Conservation (phyloP, 768 basidiomycete species). For the Steccherinum ochraceum region DNA sequence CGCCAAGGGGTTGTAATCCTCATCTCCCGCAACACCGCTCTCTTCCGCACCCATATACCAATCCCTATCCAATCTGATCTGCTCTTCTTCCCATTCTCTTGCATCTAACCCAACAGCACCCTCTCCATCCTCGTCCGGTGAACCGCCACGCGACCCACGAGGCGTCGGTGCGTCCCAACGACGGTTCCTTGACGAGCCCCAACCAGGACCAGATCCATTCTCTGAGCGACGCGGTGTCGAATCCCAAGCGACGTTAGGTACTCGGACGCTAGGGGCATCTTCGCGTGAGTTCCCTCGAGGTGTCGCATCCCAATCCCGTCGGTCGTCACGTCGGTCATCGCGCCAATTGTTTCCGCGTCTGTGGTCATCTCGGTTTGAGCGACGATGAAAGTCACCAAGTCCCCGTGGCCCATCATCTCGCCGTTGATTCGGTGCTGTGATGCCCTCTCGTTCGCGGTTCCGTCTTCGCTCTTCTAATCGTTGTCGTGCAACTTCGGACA, state of each 20-base stretch:
- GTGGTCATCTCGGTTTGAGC: constrained; percentile 77
- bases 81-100: constrained; percentile 97
- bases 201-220: constrained; percentile 43
- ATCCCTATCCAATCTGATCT: constrained; percentile 84
- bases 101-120: constrained; percentile 60
- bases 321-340: constrained; percentile 24
- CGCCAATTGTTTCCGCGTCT: constrained; percentile 24
- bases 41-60: constrained; percentile 96
- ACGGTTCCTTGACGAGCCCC: constrained; percentile 49
- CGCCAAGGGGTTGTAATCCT: constrained; percentile 87
- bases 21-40: constrained; percentile 78
- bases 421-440: constrained; percentile 51
- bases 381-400: constrained; percentile 89
- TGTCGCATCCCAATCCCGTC: constrained; percentile 50
- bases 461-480: constrained; percentile 73
- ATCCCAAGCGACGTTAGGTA: constrained; percentile 92
- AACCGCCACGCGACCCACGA: constrained; percentile 54
- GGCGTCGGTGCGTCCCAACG: constrained; percentile 86
- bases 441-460: constrained; percentile 74
- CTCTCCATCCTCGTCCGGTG: constrained; percentile 59
- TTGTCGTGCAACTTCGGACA: constrained; percentile 68
- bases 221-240: constrained; percentile 70
- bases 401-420: constrained; percentile 61
- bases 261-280: constrained; percentile 78
- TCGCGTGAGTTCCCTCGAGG: constrained; percentile 43